Conservation (phyloP, 352 stramenopile genomes). For the Phytopythium delawarense region DNA sequence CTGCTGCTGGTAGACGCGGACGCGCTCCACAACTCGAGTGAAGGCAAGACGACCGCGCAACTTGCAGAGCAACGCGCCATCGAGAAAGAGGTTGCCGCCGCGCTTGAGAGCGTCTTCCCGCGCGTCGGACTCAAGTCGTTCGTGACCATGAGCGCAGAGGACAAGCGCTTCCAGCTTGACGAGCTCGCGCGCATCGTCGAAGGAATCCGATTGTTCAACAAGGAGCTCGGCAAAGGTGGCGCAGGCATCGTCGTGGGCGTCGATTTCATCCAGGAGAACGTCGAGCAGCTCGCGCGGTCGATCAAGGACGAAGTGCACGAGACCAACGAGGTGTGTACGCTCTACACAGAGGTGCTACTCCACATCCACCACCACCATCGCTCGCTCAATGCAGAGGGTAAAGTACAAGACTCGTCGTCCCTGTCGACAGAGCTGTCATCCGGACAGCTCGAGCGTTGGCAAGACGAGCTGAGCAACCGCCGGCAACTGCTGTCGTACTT, state of each 20-base stretch:
- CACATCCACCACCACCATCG: conserved; percentile 60
- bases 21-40: conserved; percentile 10
- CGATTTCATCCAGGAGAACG: conserved; percentile 54
- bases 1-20: conserved; percentile 73
- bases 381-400: conserved; percentile 18
- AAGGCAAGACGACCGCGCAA: conserved; percentile 25
- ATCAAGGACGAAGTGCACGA: conserved; percentile 58
- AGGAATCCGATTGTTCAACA: conserved; percentile 93
- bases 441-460: conserved; percentile 75
- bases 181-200: conserved; percentile 91
- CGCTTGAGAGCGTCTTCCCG: conserved; percentile 94
- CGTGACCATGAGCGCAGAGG: conserved; percentile 83
- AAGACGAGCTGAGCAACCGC: conserved; percentile 90
- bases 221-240: conserved; percentile 83
- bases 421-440: conserved; percentile 13
- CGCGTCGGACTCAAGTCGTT: conserved; percentile 92
- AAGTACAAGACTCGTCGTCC: neutral
- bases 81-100: conserved; percentile 86
- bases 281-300: conserved; percentile 34
- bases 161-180: conserved; percentile 89
- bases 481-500: conserved; percentile 91
- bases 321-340: conserved; percentile 65
- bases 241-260: conserved; percentile 69
- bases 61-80: conserved; percentile 60
- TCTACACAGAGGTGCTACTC: conserved; percentile 79